Evolutionary conservation across 345 rosid genomes (phyloP), one percentile per base, ranked within the genome.

Genomic region (Ceriops zippeliana): DNA sequence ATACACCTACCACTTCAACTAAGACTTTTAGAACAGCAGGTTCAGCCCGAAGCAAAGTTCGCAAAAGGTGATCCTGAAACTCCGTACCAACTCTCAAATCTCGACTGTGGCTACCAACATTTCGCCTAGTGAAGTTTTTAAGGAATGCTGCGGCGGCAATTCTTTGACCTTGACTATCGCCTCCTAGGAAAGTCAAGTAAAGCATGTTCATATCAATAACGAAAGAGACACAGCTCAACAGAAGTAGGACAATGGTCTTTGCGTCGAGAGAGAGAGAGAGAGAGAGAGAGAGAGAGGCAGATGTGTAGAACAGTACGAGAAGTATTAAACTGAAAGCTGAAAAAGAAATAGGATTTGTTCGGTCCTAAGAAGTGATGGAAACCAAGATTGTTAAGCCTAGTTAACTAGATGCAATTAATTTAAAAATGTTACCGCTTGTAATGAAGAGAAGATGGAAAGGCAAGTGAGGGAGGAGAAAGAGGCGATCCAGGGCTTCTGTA

Each of bases 101-200:
- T 13, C 79, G 61, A 71, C 67, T 71, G 31, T 65, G 79, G 61
- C 72, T 27, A 0, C 79, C 79, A 19, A 82, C 74, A 67, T 75
- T 84, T 76, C 76, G 81, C 73, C 92, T 78, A 10, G 83, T 79
- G 34, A 87, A 85, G 70, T 89, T 91, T 86, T 87, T 91, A 20
- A 91, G 79, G 68, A 86, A 91, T 3, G 92, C 76, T 46, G 96
- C 90, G 68, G 97, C 97, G 54, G 96, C 88, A 72, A 85, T 77
- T 80, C 81, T 82, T 61, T 73, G 93, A 49, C 96, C 90, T 53
- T 69, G 79, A 74, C 73, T 82, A 73, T 79, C 83, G 72, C 86
- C 86, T 70, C 88, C 97, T 92, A 69, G 28, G 69, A 19, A 52
- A 4, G 65, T 19, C 27, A 59, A 51, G 59, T 51, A 4, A 53